Base-by-base conservation (phyloP, 129 eudicot species). In the sunflower (Helianthus annuus) region DNA sequence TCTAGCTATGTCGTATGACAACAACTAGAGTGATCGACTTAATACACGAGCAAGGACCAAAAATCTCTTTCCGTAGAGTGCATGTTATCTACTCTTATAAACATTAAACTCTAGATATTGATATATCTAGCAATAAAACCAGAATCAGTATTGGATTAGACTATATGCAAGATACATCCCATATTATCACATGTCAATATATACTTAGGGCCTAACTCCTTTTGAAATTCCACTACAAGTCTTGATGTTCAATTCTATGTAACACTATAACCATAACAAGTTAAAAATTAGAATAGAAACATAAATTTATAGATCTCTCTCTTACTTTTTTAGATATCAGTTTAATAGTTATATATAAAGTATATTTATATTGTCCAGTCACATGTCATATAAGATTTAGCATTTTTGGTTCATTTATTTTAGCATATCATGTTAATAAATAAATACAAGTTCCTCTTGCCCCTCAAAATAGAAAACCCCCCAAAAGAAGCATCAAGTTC, bases 361-460 rank as follows among this genome's bases (percentile, higher is more conserved):
- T 53, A 3, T 3, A 32, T n/a, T n/a, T 32, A 32, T 32, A 17
- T 53, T 53, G 27, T 53, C 59, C 8, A 66, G 16, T 32, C 68
- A 75, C 45, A 66, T 64, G 67, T 42, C 45, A 54, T 22, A 74
- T 59, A 17, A 54, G 11, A 24, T 32, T 6, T 19, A 24, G 32
- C 46, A 54, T 24, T 29, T 57, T 48, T 15, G 17, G 16, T 29
- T 54, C 22, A 48, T 46, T 59, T 15, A 67, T 15, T 8, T 42
- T 29, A 45, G 48, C 59, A 76, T 10, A 55, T 34, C 65, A 52
- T 42, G n/a, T 53, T 70, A 48, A 73, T 58, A 64, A 75, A 66
- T 54, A 51, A 45, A 46, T 46, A 48, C 13, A 54, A 44, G 16
- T 58, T 57, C 14, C 27, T 11, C 58, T 68, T 68, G 40, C 40